Percentiles rank a stretch among this genome's conserved stretches.
Conservation (phyloP, 768 basidiomycete genomes). For the Imleria badia region DNA sequence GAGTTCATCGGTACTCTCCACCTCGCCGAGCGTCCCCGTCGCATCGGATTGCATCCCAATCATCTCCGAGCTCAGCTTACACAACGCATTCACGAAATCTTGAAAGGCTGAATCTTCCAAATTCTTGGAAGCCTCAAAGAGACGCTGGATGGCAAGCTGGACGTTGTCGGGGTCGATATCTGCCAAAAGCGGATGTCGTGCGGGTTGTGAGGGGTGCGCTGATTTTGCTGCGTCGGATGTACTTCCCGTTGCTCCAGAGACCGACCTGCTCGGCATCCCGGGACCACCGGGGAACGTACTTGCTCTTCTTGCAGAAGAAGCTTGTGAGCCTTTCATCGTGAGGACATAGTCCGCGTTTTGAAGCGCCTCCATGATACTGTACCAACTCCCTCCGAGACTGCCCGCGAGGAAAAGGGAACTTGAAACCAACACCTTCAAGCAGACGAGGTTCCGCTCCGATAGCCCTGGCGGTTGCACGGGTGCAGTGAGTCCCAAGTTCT, state of each 20-base stretch:
- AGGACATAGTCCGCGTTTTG: conserved; percentile 96
- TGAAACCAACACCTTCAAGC: conserved; percentile 77
- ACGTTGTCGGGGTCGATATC: conserved; percentile 79
- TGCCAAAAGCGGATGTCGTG: conserved; percentile 59
- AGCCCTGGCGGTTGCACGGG: conserved; percentile 65
- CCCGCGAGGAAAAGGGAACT: conserved; percentile 82
- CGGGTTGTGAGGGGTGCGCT: conserved; percentile 21
- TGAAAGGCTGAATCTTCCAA: conserved; percentile 82
- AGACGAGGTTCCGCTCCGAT: conserved; percentile 88
- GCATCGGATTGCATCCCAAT: conserved; percentile 75
- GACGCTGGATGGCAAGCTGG: conserved; percentile 67
- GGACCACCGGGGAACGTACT: conserved; percentile 35
- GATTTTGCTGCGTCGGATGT: conserved; percentile 19
- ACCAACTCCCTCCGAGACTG: conserved; percentile 90
- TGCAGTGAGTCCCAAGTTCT: conserved; percentile 61
- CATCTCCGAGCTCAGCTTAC: conserved; percentile 89
- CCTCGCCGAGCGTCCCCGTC: conserved; percentile 24
- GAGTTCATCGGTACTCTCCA: conserved; percentile 35
- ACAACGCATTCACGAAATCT: conserved; percentile 74
- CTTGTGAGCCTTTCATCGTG: conserved; percentile 51
- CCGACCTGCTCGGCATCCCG: conserved; percentile 37
- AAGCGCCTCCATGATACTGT: conserved; percentile 81
- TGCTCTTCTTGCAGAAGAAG: conserved; percentile 32
- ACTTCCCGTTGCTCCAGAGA: conserved; percentile 30
- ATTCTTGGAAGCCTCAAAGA: conserved; percentile 85